A percentile compares a stretch with the other conserved stretches of the same genome.
phyloP scores from a whole-genome alignment of 2,329 filamentous ascomycete species.

The Acarospora socialis region DNA sequence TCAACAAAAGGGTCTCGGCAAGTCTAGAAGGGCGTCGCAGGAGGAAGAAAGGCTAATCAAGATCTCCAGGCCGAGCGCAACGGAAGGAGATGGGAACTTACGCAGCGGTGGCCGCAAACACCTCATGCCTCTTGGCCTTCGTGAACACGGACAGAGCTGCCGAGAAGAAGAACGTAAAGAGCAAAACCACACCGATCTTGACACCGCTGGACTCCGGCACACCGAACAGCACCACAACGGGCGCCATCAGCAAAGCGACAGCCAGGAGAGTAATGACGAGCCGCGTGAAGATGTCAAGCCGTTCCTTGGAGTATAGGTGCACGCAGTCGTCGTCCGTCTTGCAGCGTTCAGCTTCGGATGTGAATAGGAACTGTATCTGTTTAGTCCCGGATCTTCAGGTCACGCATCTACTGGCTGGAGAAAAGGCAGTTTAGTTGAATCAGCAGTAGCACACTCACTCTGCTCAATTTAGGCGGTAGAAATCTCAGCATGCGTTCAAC shows the following conservation, averaged over 20 bases:
- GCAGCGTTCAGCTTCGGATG: conserved; percentile 5
- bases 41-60: no score
- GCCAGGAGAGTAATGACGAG: conserved; percentile 9
- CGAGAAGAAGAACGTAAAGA: conserved; percentile 19
- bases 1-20: no score
- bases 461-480: no score
- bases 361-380: conserved; percentile 3
- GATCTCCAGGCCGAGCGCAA: no score
- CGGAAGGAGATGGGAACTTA: conserved; percentile 15
- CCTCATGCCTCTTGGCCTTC: conserved; percentile 18
- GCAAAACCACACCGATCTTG: conserved; percentile 16
- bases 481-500: conserved; percentile 9
- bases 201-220: conserved; percentile 6
- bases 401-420: no score
- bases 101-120: conserved; percentile 19
- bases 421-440: no score
- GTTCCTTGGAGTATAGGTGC: conserved; percentile 9
- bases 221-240: conserved; percentile 10
- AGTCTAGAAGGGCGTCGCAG: no score
- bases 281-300: conserved; percentile 10
- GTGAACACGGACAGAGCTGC: conserved; percentile 17
- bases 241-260: conserved; percentile 9
- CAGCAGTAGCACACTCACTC: no score
- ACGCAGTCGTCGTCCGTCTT: conserved; percentile 9
- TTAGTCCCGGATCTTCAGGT: no score